Base-by-base conservation (phyloP, 306 rosid genomes). In the Aeschynomene evenia region DNA sequence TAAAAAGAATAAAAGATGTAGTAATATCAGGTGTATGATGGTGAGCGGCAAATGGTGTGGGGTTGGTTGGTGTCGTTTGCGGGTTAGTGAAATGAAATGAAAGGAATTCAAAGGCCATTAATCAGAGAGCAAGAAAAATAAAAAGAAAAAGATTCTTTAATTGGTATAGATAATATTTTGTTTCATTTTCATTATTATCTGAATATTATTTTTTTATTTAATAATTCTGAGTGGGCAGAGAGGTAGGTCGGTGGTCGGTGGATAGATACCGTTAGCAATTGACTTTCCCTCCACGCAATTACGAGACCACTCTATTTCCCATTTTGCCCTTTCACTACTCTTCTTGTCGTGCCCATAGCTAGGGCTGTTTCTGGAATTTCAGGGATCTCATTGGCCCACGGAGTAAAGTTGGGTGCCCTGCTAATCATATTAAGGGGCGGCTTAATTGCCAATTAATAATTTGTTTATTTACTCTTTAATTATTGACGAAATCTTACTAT, bases 171-270 rank as follows among this genome's bases (percentile, higher is more conserved):
- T 15, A 66, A 67, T 13, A 52, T 48, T 49, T 74, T 61, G 49
- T 63, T 70, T 74, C 63, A 39, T 68, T 74, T 75, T 76, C 69
- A 74, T 67, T 57, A 52, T 67, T 76, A 15, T 58, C 53, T 66
- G 12, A 33, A 36, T 10, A 57, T 7, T n/a, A n/a, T n/a, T n/a
- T n/a, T 52, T 60, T 39, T 40, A n/a, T n/a, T n/a, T 45, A 75
- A 76, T 76, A 63, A 79, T 77, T 74, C 54, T 78, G 74, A 75
- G 82, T 70, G 73, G 82, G 63, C 66, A 76, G 72, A 73, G 66
- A 57, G 80, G 79, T 74, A 78, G 90, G 94, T 85, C 88, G 90
- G 89, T 85, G 93, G 93, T 84, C 92, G 93, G 90, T 85, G 84
- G 94, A 85, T 83, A 65, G 89, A 85, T 81, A 85, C 93, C 82